phyloP scores from a whole-genome alignment of 495 filamentous ascomycete genomes.

The Lasiosphaeria ovina region DNA sequence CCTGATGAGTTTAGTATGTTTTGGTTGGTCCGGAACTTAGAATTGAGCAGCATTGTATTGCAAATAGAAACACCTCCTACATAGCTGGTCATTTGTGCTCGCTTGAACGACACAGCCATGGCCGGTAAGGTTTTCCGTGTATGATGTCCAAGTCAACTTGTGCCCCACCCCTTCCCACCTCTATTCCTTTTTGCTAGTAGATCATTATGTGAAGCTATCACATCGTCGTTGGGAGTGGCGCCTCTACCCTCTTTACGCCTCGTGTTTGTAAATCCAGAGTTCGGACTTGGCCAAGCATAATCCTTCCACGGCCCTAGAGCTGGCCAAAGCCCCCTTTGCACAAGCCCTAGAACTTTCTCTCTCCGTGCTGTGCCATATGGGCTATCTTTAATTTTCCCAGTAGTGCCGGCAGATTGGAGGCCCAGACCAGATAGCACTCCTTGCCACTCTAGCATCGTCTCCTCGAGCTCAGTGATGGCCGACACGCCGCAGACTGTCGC shows the following conservation, averaged over 20 bases:
- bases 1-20: neutral
- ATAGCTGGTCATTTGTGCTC: too few species aligned
- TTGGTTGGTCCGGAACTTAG: neutral
- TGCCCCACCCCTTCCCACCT: too few species aligned
- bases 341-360: slow-evolving; percentile 57
- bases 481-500: slow-evolving; percentile 81
- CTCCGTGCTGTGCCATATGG: slow-evolving; percentile 59
- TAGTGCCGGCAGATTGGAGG: slow-evolving; percentile 13
- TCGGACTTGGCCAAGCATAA: slow-evolving; percentile 69
- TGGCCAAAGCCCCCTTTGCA: slow-evolving; percentile 59
- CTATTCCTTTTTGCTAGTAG: neutral
- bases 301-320: slow-evolving; percentile 69
- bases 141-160: too few species aligned
- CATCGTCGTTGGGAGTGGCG: slow-evolving; percentile 23
- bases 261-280: slow-evolving; percentile 58
- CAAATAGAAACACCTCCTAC: too few species aligned
- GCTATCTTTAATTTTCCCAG: slow-evolving; percentile 32
- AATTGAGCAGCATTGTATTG: neutral
- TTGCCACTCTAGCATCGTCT: slow-evolving; percentile 78
- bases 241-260: slow-evolving; percentile 25
- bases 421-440: slow-evolving; percentile 65
- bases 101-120: too few species aligned
- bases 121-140: too few species aligned
- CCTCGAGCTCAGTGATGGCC: slow-evolving; percentile 69
- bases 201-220: slow-evolving; percentile 24